These are phyloP conservation scores for Trichaptum fuscoviolaceum DNA, from an alignment of 768 basidiomycete species.

Conservation along the genomic window DNA sequence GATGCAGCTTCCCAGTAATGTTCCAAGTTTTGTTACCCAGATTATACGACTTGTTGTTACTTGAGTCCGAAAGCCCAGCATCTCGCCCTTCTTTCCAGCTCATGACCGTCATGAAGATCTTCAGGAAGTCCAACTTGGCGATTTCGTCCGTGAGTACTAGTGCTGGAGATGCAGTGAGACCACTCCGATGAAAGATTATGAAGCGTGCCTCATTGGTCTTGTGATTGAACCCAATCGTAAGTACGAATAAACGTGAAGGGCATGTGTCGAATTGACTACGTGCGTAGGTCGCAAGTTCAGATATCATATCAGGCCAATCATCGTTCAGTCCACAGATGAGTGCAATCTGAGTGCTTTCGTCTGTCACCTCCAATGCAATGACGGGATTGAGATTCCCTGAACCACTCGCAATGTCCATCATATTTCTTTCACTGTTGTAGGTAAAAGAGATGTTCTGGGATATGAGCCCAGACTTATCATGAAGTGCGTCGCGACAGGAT, in stretches of 20 bases:
- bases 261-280: not conserved
- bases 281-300: not conserved
- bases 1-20: not conserved
- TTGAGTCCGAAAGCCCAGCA: not conserved
- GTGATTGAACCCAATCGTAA: not conserved
- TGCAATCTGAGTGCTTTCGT: not conserved
- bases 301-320: not conserved
- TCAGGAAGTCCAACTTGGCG: not conserved
- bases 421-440: not conserved
- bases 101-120: not conserved
- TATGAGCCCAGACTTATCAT: not conserved
- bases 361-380: not conserved
- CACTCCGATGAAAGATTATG: not conserved
- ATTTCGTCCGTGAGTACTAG: not conserved
- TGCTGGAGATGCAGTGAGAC: not conserved
- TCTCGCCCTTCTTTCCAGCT: not conserved
- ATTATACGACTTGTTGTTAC: not conserved
- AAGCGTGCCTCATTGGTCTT: not conserved
- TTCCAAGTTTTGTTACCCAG: not conserved
- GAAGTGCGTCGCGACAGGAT: too few relatives aligned
- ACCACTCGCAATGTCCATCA: not conserved
- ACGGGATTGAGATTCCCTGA: not conserved
- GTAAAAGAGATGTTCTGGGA: not conserved
- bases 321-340: not conserved
- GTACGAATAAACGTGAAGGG: not conserved